Conservation (phyloP, 495 filamentous ascomycete genomes). For the Neurospora tetraspora region DNA sequence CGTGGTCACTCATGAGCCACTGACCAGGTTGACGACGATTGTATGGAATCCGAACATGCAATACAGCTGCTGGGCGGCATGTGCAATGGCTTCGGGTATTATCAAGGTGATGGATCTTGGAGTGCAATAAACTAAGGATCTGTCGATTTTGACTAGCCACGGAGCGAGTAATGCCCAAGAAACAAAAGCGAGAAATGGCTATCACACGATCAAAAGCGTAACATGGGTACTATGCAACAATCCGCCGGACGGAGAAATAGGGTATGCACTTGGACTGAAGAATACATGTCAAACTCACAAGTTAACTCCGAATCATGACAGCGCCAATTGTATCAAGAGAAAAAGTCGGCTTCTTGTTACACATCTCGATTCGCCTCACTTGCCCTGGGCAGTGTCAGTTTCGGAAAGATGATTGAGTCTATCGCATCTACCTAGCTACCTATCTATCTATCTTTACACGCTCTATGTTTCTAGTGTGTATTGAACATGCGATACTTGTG, state of each 20-base stretch:
- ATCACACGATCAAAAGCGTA: not conserved
- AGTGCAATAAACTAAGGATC: constrained; percentile 12
- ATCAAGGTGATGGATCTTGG: constrained; percentile 39
- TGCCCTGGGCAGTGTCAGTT: not conserved
- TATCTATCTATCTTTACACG: not conserved
- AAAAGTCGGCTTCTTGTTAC: not conserved
- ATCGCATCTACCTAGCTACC: not conserved
- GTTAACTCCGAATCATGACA: not conserved
- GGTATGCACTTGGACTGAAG: not conserved
- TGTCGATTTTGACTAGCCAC: not conserved
- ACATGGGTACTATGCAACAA: not conserved
- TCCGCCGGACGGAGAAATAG: not conserved
- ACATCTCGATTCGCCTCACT: not conserved
- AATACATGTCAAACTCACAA: not conserved
- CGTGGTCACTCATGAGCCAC: constrained; percentile 32
- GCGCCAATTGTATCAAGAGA: not conserved
- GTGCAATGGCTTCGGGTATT: constrained; percentile 39
- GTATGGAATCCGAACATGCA: constrained; percentile 39
- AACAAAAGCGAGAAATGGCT: not conserved
- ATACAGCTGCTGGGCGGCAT: constrained; percentile 44
- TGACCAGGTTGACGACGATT: constrained; percentile 33
- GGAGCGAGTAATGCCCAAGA: not conserved
- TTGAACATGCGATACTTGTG: not conserved
- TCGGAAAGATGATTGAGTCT: not conserved
- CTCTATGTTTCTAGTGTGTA: not conserved